These are phyloP conservation scores for Fusarium solani-melongenae DNA, from an alignment of 2,329 filamentous ascomycete genomes.

Conservation along the genomic window DNA sequence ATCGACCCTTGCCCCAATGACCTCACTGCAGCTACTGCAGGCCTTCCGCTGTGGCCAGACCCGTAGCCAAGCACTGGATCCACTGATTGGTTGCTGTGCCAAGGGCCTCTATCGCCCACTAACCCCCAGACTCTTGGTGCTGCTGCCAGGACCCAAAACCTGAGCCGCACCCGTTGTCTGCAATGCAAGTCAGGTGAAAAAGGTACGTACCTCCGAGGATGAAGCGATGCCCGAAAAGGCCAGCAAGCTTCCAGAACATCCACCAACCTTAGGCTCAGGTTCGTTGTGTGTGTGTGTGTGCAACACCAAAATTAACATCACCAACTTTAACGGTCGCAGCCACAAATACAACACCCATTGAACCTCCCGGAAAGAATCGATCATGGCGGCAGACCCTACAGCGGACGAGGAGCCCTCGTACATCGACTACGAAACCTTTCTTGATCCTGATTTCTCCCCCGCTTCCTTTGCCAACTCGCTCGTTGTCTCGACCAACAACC, in stretches of 20 bases:
- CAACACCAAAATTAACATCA: constrained; percentile 11
- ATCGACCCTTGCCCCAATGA: constrained; percentile 31
- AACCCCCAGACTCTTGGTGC: constrained; percentile 16
- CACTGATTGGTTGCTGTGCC: constrained; percentile 32
- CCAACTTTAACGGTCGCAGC: constrained; percentile 9
- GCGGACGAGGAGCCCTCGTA: constrained; percentile 76
- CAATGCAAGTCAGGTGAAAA: constrained; percentile 14
- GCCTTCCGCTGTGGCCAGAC: not conserved
- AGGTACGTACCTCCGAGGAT: constrained; percentile 35
- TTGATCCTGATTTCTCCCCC: constrained; percentile 84
- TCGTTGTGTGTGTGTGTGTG: constrained; percentile 5
- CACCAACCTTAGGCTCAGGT: constrained; percentile 14
- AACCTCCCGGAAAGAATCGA: not conserved
- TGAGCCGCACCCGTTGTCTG: not conserved
- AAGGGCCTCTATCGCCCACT: constrained; percentile 10
- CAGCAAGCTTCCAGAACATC: constrained; percentile 43
- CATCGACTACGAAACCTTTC: constrained; percentile 94
- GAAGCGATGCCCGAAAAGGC: constrained; percentile 42
- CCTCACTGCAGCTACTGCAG: constrained; percentile 33
- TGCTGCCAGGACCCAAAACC: not conserved
- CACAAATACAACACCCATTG: not conserved
- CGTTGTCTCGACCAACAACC: constrained; percentile 90
- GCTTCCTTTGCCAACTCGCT: constrained; percentile 88
- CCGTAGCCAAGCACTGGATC: constrained; percentile 1
- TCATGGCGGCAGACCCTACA: constrained; percentile 21